Base-by-base conservation (phyloP, 352 stramenopile species). In the Phytophthora constricta region DNA sequence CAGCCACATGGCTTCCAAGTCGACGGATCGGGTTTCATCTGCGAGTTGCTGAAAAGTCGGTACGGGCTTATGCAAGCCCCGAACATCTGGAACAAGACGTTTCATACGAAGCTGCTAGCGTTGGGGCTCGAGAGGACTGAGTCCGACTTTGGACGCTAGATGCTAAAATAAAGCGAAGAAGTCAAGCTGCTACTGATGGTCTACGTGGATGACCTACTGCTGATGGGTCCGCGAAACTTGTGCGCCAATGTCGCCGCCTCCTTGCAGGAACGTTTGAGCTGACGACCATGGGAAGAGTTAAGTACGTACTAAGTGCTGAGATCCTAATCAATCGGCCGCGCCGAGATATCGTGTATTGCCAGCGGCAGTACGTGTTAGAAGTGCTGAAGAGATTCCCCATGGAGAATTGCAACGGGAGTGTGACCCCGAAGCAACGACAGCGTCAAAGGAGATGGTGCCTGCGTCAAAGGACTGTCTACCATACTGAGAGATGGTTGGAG, bases 401-500 rank as follows among this genome's bases (percentile, higher is more conserved):
- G 48, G 27, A 27, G n/a, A 26, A 25, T 2, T 55, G 28, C 28
- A 53, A 55, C 26, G 28, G 17, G 2, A 27, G 48, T 43, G 28
- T 27, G 3, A 55, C 48, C 16, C 26, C 13, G 26, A 42, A 43
- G 16, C 28, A 4, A 55, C 48, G 14, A 28, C 48, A 7, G 2
- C 4, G 11, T 55, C 48, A 0, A n/a, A n/a, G n/a, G n/a, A n/a
- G n/a, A n/a, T n/a, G n/a, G n/a, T 13, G 8, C 49, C 28, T 19
- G 49, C 16, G 5, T 37, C 27, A 4, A 48, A 17, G 5, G 49
- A 52, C 5, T 65, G 43, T 19, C 48, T 58, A 16, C 47, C 51
- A 4, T 63, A 58, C 22, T 45, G 51, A 28, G 51, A 67, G 27
- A 22, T 72, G 31, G 50, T 67, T 4, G 43, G 51, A 17, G 64